Base-by-base conservation (phyloP, 163 green algal genomes). In the Scenedesmus sp. region DNA sequence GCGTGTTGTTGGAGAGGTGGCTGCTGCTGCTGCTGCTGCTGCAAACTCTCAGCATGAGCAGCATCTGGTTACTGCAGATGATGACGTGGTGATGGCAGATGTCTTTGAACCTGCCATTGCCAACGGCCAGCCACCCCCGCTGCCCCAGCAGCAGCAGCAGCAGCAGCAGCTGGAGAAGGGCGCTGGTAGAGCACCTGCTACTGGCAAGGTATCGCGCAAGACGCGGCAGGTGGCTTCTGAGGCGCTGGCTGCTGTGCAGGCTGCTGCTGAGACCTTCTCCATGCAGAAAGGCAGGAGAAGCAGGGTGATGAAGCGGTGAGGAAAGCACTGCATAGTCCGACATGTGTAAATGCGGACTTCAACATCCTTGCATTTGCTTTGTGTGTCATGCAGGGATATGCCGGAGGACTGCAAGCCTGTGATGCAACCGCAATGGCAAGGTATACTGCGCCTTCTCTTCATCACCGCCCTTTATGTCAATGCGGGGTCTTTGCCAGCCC, bases 181-280 rank as follows among this genome's bases (percentile, higher is more conserved):
- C 7, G 3, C 2, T 20, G 57, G 15, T 20, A 60, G 0, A 76
- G 57, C 23, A 18, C 20, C 23, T 26, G 26, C 70, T 79, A 23
- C 34, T 18, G 46, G 23, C 10, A 12, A 13, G 70, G 1, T 52
- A 5, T 79, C 70, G 2, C 70, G 23, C 5, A 52, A 66, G 10
- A 89, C 26, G 10, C 84, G 9, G 4, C 15, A 59, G 10, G 52
- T 91, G 4, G 87, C 87, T 13, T 26, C 1, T 8, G 54, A 91
- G 23, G 87, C 87, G 56, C 56, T 91, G 56, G 87, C 87, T 34
- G 87, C 87, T 57, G 87, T 91, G 20, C 70, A 79, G 23, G 87
- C 87, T 46, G 87, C 52, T 60, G 87, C 87, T 70, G 87, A 70
- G 34, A 59, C 67, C 26, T 73, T 46, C n/a, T 26, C 15, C 34